These are phyloP conservation scores for Crithidia acanthocephali DNA, from an alignment of 208 protist species.

Conservation along the genomic window DNA sequence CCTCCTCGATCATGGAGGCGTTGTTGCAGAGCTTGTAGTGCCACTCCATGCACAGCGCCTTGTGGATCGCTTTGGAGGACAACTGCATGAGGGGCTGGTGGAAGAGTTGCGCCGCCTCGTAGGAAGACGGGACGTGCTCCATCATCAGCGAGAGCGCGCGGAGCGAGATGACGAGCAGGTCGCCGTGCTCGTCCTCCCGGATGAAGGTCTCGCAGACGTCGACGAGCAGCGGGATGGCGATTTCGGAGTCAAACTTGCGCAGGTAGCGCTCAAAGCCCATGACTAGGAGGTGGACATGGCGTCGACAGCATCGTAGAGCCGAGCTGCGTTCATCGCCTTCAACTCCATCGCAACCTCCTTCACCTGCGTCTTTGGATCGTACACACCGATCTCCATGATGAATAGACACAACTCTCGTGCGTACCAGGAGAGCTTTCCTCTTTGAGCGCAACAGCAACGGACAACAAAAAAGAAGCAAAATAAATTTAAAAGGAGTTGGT, in stretches of 20 bases:
- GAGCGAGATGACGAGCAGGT: constrained; percentile 69
- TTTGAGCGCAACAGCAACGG: not conserved
- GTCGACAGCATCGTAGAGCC: constrained; percentile 58
- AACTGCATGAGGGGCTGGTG: constrained; percentile 61
- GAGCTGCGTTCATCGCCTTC: constrained; percentile 39
- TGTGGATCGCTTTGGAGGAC: constrained; percentile 53
- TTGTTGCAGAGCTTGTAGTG: constrained; percentile 51
- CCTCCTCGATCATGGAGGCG: constrained; percentile 73
- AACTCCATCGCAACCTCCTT: constrained; percentile 45
- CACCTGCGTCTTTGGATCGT: constrained; percentile 63
- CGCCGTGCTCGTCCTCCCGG: constrained; percentile 38
- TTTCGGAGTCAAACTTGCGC: constrained; percentile 67
- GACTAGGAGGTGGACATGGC: constrained; percentile 70
- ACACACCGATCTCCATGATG: constrained; percentile 28
- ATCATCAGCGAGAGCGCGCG: constrained; percentile 80
- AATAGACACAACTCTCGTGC: constrained; percentile 1
- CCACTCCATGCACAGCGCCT: constrained; percentile 63
- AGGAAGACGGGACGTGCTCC: constrained; percentile 83
- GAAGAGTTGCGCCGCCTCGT: constrained; percentile 46
- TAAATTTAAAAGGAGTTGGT: no score
- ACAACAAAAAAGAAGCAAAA: not conserved
- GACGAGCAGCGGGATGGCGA: constrained; percentile 53
- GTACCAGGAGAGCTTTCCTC: constrained; percentile 2
- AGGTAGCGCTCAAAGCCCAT: constrained; percentile 88
- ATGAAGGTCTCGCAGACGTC: constrained; percentile 56